Base-by-base conservation (phyloP, 2,329 filamentous ascomycete genomes). In the Colletotrichum lentis region DNA sequence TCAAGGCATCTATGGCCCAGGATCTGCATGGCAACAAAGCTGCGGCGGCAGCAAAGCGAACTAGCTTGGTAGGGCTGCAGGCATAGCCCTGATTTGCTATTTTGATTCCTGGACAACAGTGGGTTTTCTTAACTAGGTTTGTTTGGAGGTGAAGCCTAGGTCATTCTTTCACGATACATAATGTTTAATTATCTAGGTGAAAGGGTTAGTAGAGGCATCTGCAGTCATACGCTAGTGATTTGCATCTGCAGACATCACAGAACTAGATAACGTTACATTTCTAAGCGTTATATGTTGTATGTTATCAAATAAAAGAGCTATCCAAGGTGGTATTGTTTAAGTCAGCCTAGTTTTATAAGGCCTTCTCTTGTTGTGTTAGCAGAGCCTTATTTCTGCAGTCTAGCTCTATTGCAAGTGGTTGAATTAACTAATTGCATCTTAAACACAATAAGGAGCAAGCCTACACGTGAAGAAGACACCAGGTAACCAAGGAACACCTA, bases 11-110 rank as follows among this genome's bases (percentile, higher is more conserved):
- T 24, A 57, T 57, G 20, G 12, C 18, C 12, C 37, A 20, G 16
- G 35, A 43, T 24, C 8, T 49, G n/a, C 49, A 18, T 44, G 35
- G 24, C 24, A 39, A 35, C 11, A 50, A 22, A 35, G 63, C 50
- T 49, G 18, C 47, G 35, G 49, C 47, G 35, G 49, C 22, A 43
- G 22, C 50, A 37, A 24, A 62, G 16, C 18, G 24, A 56, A 27
- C 56, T 61, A 41, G 31, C 56, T 62, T 44, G 50, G 50, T 24
- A 62, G 35, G 58, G 57, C 43, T 55, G 35, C 57, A 55, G 57
- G 43, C 57, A 49, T 27, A 24, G 50, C 63, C 35, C 50, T n/a
- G 50, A 66, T 62, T 24, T 35, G n/a, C 37, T 24, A 57, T 24
- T 61, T 12, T n/a, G 43, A 20, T 24, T 49, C 18, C 8, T 3